These are phyloP conservation scores for Daldinia childiae DNA, from an alignment of 495 filamentous ascomycete species.

Conservation along the genomic window DNA sequence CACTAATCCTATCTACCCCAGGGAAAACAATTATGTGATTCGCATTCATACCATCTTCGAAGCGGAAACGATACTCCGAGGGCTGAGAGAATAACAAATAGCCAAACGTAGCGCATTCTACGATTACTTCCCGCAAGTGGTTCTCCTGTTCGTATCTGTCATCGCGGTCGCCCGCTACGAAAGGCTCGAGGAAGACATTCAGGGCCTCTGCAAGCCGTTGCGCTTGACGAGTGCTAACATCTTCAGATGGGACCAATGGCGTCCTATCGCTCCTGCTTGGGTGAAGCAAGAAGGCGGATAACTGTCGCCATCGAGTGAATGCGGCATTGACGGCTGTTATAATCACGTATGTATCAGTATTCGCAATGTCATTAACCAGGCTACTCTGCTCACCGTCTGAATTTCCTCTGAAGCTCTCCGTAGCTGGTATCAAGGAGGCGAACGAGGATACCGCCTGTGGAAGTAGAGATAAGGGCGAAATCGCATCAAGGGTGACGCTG, in stretches of 20 bases:
- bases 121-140: conserved; percentile 47
- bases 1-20: conserved; percentile 44
- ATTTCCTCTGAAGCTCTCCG: conserved; percentile 28
- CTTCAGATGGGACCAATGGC: conserved; percentile 41
- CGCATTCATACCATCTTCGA: conserved; percentile 9
- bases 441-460: conserved; percentile 47
- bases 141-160: conserved; percentile 48
- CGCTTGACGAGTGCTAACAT: conserved; percentile 43
- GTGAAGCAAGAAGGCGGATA: conserved; percentile 52
- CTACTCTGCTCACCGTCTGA: conserved; percentile 21
- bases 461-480: conserved; percentile 45
- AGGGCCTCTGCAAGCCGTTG: conserved; percentile 42
- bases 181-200: conserved; percentile 46
- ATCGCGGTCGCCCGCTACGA: conserved; percentile 40
- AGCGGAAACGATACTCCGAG: conserved; percentile 43
- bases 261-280: conserved; percentile 47
- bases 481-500: conserved; percentile 43
- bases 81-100: conserved; percentile 51
- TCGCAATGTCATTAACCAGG: background rate
- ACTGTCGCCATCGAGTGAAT: conserved; percentile 48
- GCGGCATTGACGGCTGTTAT: conserved; percentile 43
- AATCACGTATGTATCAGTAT: conserved; percentile 9
- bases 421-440: conserved; percentile 39
- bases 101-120: conserved; percentile 47
- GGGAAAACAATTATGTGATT: conserved; percentile 43